A percentile compares a stretch with the other conserved stretches of the same genome.
phyloP scores from a whole-genome alignment of 257 asterid species.

The Leonotis leonurus region DNA sequence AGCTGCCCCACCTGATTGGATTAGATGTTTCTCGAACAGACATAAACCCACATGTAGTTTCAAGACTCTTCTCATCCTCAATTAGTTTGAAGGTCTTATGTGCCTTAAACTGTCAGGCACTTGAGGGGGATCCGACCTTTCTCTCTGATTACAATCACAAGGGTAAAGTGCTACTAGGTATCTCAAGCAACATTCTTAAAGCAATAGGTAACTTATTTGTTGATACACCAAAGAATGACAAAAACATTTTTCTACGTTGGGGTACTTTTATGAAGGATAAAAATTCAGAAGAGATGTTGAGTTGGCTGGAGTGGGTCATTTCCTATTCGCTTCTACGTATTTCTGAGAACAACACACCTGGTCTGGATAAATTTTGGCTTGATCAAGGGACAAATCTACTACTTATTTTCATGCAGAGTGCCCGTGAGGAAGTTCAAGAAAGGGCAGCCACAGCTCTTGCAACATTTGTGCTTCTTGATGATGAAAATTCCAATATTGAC shows the following conservation, averaged over 20 bases:
- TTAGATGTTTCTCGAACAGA: slow-evolving; percentile 83
- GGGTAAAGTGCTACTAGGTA: slow-evolving; percentile 58
- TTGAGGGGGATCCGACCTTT: slow-evolving; percentile 52
- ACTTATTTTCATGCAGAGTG: slow-evolving; percentile 62
- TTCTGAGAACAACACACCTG: slow-evolving; percentile 68
- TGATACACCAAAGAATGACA: slow-evolving; percentile 36
- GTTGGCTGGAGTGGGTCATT: slow-evolving; percentile 76
- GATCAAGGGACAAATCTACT: slow-evolving; percentile 65
- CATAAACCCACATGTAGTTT: slow-evolving; percentile 33
- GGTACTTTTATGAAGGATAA: slow-evolving; percentile 35
- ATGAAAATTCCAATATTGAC: slow-evolving; percentile 71
- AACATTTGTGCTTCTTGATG: slow-evolving; percentile 68
- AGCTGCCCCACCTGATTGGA: slow-evolving; percentile 54
- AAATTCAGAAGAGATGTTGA: slow-evolving; percentile 43
- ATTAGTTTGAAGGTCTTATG: slow-evolving; percentile 58
- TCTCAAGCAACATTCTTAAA: slow-evolving; percentile 51
- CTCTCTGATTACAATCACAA: slow-evolving; percentile 41
- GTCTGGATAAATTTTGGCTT: slow-evolving; percentile 73
- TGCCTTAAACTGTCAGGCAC: slow-evolving; percentile 54
- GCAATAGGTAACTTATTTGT: slow-evolving; percentile 48
- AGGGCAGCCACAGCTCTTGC: slow-evolving; percentile 86
- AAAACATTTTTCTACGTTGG: slow-evolving; percentile 49
- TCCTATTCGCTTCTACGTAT: slow-evolving; percentile 69
- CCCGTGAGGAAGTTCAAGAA: slow-evolving; percentile 81
- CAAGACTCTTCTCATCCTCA: slow-evolving; percentile 45